A percentile compares a stretch with the other conserved stretches of the same genome.
Evolutionary conservation across 805 yeast genomes (phyloP).

Genomic region (Groenewaldozyma tartarivorans): DNA sequence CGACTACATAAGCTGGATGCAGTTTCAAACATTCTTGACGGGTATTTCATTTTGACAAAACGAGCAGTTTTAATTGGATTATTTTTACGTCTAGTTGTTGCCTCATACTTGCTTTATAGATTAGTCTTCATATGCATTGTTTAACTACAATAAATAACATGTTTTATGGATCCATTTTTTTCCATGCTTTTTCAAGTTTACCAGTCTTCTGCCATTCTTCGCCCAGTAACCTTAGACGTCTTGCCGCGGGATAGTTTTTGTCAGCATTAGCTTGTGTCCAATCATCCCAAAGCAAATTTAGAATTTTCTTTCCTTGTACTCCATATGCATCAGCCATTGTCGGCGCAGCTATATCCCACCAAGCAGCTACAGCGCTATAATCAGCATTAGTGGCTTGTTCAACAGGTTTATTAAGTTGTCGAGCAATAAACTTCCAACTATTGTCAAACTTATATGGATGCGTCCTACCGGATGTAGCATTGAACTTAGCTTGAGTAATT

Average conservation of each 20-base stretch:
- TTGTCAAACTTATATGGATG: constrained; percentile 51
- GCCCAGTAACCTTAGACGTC: constrained; percentile 63
- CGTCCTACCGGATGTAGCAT: constrained; percentile 11
- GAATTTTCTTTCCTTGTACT: constrained; percentile 56
- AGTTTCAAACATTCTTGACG: not conserved
- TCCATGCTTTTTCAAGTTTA: constrained; percentile 23
- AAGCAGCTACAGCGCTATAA: constrained; percentile 58
- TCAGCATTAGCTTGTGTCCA: constrained; percentile 49
- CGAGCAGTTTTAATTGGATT: not conserved
- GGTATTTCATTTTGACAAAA: not conserved
- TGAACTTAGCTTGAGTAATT: constrained; percentile 44
- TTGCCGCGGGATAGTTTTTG: constrained; percentile 62
- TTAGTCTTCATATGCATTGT: not conserved
- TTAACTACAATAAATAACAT: too few species aligned
- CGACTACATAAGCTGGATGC: constrained; percentile 3
- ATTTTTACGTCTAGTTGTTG: not conserved
- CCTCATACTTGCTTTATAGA: too few species aligned
- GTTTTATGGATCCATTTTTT: not conserved
- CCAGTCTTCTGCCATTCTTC: constrained; percentile 63
- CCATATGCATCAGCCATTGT: constrained; percentile 53
- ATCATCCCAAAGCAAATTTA: constrained; percentile 35
- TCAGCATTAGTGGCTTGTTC: constrained; percentile 55
- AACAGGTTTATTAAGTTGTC: constrained; percentile 49
- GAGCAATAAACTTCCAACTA: constrained; percentile 66
- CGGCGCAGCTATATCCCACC: constrained; percentile 84